These are phyloP conservation scores for Neonectria neomacrospora DNA, from an alignment of 2,329 filamentous ascomycete genomes.

Conservation along the genomic window DNA sequence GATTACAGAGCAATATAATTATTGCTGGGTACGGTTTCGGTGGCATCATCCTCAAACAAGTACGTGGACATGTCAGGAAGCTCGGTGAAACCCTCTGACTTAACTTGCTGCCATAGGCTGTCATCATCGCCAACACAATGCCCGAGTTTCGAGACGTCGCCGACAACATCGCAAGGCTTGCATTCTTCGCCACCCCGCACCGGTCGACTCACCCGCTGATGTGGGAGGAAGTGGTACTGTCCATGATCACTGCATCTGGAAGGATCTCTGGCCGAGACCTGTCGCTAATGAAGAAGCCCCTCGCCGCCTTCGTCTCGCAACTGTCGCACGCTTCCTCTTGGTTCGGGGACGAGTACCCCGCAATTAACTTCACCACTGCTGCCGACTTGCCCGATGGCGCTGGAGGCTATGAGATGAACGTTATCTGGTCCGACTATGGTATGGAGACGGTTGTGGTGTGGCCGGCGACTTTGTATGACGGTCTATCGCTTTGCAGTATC, in stretches of 20 bases:
- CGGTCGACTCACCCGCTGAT: background rate
- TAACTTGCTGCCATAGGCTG: background rate
- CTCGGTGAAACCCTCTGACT: background rate
- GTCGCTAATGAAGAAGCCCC: no score
- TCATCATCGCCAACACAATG: background rate
- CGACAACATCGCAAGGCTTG: background rate
- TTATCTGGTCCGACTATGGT: background rate
- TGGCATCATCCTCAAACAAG: background rate
- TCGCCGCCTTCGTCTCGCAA: no score
- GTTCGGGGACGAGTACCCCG: background rate
- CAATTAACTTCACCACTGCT: background rate
- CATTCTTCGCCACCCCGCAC: background rate
- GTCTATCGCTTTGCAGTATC: background rate
- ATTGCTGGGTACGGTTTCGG: background rate
- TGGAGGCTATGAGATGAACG: background rate
- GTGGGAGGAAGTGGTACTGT: background rate
- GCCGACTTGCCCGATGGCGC: background rate
- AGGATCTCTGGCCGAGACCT: background rate
- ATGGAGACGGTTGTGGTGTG: background rate
- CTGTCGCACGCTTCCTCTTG: background rate
- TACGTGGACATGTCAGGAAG: background rate
- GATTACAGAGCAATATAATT: background rate
- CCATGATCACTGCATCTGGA: background rate
- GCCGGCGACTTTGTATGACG: background rate
- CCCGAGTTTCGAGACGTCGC: background rate